Evolutionary conservation across 73 alveolate genomes (phyloP).

Genomic region (Paramecium sonneborni): DNA sequence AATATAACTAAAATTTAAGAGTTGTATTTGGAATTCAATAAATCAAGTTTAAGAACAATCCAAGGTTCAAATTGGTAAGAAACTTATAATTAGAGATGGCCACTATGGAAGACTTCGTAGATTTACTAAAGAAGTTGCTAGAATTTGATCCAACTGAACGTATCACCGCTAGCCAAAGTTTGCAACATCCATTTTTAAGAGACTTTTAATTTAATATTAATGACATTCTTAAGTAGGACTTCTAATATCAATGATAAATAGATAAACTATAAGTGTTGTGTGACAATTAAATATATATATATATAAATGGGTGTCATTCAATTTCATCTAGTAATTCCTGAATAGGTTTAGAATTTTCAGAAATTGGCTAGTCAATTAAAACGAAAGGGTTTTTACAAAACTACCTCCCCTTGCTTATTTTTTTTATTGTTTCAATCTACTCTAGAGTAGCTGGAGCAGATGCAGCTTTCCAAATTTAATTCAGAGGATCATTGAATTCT

Average conservation of each 20-base stretch:
- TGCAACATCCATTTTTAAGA: constrained; percentile 53
- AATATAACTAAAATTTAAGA: not conserved
- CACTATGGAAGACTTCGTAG: constrained; percentile 13
- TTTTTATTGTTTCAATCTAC: not conserved
- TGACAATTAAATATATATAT: not conserved
- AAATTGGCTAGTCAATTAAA: not conserved
- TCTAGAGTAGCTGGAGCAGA: constrained; percentile 18
- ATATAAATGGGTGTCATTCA: not conserved
- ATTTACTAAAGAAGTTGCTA: constrained; percentile 54
- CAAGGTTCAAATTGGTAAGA: constrained; percentile 40
- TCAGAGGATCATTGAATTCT: not conserved
- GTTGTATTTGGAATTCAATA: not conserved
- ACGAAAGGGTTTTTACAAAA: constrained; percentile 8
- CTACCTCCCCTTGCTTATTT: not conserved
- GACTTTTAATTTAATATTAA: not conserved
- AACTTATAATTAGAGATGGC: constrained; percentile 37
- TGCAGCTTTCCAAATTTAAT: constrained; percentile 10
- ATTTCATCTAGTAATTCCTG: constrained; percentile 37
- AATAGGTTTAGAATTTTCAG: constrained; percentile 3
- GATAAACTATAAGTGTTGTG: not conserved
- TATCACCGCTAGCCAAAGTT: constrained; percentile 48
- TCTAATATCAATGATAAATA: not conserved
- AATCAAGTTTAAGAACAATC: constrained; percentile 20
- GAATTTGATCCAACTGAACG: constrained; percentile 53
- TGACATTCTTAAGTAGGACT: not conserved